phyloP scores from a whole-genome alignment of 2,329 filamentous ascomycete genomes.

The Didymellaceae sp. region DNA sequence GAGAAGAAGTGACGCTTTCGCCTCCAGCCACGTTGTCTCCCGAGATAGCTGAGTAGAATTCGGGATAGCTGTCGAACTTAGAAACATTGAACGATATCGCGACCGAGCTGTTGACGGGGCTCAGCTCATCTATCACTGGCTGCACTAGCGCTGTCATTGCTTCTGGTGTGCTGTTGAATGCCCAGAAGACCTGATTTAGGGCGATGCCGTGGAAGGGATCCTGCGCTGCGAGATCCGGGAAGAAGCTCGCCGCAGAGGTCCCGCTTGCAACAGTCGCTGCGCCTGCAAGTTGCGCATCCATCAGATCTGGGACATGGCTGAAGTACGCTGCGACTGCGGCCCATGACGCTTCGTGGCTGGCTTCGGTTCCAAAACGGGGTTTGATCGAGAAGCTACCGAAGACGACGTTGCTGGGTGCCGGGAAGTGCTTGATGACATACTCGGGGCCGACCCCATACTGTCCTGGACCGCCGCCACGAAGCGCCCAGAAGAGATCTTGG shows the following conservation, averaged over 20 bases:
- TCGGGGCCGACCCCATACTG: constrained; percentile 23
- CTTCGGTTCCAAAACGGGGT: constrained; percentile 10
- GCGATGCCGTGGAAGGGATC: constrained; percentile 16
- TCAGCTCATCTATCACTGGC: constrained; percentile 17
- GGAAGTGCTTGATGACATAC: constrained; percentile 24
- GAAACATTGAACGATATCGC: constrained; percentile 10
- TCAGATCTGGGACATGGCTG: constrained; percentile 32
- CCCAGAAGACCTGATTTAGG: constrained; percentile 27
- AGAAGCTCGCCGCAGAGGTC: neutral
- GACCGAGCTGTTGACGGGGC: constrained; percentile 8
- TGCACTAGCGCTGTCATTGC: constrained; percentile 23
- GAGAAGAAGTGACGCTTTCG: constrained; percentile 33
- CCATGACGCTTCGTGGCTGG: constrained; percentile 32
- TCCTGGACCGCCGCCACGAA: constrained; percentile 21
- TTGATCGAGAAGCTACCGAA: constrained; percentile 14
- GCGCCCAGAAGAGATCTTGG: constrained; percentile 27
- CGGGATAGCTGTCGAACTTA: constrained; percentile 10
- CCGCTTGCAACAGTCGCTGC: constrained; percentile 25
- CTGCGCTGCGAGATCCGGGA: constrained; percentile 1
- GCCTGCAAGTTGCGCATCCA: constrained; percentile 37
- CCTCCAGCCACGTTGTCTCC: constrained; percentile 28
- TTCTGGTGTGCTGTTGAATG: constrained; percentile 28
- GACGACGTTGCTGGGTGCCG: constrained; percentile 18
- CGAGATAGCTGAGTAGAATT: constrained; percentile 29
- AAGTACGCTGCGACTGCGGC: constrained; percentile 26